These are phyloP conservation scores for Mycena sp. DNA, from an alignment of 1,284 basidiomycete genomes.

Conservation along the genomic window DNA sequence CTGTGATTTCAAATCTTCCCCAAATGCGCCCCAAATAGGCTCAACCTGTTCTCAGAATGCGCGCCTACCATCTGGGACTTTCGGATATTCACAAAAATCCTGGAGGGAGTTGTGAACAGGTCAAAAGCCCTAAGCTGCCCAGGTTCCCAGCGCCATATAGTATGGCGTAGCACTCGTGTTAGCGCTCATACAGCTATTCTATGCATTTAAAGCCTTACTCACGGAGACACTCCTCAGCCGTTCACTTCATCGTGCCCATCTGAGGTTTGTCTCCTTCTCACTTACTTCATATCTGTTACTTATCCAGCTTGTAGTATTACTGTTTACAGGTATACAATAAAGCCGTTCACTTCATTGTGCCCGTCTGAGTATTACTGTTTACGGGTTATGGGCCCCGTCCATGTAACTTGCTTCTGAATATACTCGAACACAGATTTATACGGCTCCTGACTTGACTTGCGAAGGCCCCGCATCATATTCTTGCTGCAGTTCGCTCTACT, in stretches of 20 bases:
- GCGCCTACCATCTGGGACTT: no score
- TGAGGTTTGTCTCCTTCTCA: conserved; percentile 6
- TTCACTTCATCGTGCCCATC: not conserved
- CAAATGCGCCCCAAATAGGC: no score
- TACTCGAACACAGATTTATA: not conserved
- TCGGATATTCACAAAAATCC: no score
- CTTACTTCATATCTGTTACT: conserved; percentile 6
- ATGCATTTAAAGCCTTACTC: not conserved
- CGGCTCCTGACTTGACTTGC: conserved; percentile 15
- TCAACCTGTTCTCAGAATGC: no score
- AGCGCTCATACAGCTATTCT: not conserved
- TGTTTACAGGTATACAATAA: conserved; percentile 10
- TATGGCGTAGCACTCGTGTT: not conserved
- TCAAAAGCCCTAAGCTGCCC: no score
- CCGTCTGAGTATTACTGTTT: conserved; percentile 6
- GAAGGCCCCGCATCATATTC: not conserved
- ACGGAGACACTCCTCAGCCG: conserved; percentile 10
- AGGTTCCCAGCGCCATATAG: no score
- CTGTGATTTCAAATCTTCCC: no score
- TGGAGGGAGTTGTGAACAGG: no score
- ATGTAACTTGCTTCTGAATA: not conserved
- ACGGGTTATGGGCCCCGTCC: conserved; percentile 21
- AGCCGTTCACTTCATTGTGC: not conserved
- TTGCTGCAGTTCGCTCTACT: not conserved
- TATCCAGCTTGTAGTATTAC: not conserved